phyloP scores from a whole-genome alignment of 441 rosid genomes.

The Geranium incanum region DNA sequence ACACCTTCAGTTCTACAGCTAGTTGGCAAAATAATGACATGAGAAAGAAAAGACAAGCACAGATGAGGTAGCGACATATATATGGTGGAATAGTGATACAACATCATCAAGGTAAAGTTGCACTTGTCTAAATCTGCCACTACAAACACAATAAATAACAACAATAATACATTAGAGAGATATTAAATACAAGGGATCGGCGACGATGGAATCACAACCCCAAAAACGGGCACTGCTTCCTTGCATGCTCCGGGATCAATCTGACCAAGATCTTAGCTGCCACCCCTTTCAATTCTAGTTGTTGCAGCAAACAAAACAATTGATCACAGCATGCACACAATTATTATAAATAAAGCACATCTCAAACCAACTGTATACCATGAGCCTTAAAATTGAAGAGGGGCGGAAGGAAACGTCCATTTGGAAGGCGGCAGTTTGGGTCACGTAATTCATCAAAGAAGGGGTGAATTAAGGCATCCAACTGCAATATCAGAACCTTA shows the following conservation, averaged over 20 bases:
- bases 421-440: slow-evolving; percentile 45
- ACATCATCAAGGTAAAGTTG: too few relatives aligned
- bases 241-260: slow-evolving; percentile 85
- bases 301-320: slow-evolving; percentile 20
- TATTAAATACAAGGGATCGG: too few relatives aligned
- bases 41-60: too few relatives aligned
- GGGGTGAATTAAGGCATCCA: slow-evolving; percentile 59
- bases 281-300: slow-evolving; percentile 61
- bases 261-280: slow-evolving; percentile 57
- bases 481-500: slow-evolving; percentile 24
- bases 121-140: too few relatives aligned
- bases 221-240: slow-evolving; percentile 72
- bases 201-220: slow-evolving; percentile 33
- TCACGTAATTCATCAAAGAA: slow-evolving; percentile 66
- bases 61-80: too few relatives aligned
- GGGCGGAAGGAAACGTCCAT: slow-evolving; percentile 54
- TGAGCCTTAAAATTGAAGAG: slow-evolving; percentile 54
- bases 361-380: slow-evolving; percentile 25
- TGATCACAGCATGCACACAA: neutral
- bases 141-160: too few relatives aligned
- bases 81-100: too few relatives aligned
- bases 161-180: too few relatives aligned
- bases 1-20: too few relatives aligned
- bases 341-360: neutral
- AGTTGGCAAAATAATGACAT: too few relatives aligned